A percentile compares a stretch with the other conserved stretches of the same genome.
phyloP scores from a whole-genome alignment of 1,284 basidiomycete species.

The Puccinia horiana region DNA sequence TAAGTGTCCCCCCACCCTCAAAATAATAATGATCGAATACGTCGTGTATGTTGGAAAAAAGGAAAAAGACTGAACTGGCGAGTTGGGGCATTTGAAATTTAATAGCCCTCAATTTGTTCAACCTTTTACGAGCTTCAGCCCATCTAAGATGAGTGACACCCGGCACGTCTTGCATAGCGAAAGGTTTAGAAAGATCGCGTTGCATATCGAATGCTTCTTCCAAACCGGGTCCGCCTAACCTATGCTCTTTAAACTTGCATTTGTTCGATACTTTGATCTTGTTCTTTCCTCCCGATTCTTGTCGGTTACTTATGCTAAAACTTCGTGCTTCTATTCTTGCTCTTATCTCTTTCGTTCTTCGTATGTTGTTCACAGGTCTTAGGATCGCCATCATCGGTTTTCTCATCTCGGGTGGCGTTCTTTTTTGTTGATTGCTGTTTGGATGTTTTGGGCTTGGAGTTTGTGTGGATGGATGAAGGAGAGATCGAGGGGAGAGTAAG shows the following conservation, averaged over 20 bases:
- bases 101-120: conserved; percentile 29
- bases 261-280: conserved; percentile 47
- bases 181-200: conserved; percentile 31
- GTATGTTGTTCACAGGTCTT: not conserved
- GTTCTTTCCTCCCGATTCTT: conserved; percentile 32
- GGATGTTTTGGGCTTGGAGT: too few relatives aligned
- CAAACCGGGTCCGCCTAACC: conserved; percentile 39
- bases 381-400: too few relatives aligned
- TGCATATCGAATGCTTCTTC: conserved; percentile 46
- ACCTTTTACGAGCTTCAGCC: conserved; percentile 34
- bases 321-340: not conserved
- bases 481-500: too few relatives aligned
- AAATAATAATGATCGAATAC: not conserved
- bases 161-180: conserved; percentile 41
- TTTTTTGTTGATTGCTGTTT: too few relatives aligned
- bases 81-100: conserved; percentile 41
- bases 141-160: conserved; percentile 29
- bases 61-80: not conserved
- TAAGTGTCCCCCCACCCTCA: not conserved
- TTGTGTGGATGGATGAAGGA: too few relatives aligned
- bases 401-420: too few relatives aligned
- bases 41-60: not conserved
- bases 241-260: conserved; percentile 42
- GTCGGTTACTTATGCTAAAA: not conserved
- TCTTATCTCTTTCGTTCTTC: not conserved